These are phyloP conservation scores for Polygonum maritimum DNA, from an alignment of 148 eudicot species.

Conservation along the genomic window DNA sequence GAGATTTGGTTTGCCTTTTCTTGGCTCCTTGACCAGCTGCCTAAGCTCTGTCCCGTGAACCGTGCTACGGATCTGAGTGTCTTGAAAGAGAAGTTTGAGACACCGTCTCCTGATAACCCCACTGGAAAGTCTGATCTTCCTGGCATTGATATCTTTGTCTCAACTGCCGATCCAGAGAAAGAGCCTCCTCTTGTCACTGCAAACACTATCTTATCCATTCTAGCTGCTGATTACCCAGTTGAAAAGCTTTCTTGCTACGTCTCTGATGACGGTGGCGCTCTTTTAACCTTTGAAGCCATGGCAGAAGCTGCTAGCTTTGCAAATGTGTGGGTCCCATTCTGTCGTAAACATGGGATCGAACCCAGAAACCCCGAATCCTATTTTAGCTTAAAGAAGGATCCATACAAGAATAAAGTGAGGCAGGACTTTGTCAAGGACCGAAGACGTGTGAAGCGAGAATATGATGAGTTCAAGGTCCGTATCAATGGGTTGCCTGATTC, in stretches of 20 bases:
- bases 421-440: conserved; percentile 84
- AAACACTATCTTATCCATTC: conserved; percentile 79
- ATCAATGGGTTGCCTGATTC: conserved; percentile 85
- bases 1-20: conserved; percentile 96
- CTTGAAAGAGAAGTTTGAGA: conserved; percentile 80
- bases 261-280: conserved; percentile 95
- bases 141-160: conserved; percentile 78
- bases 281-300: conserved; percentile 94
- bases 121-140: conserved; percentile 94
- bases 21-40: conserved; percentile 89
- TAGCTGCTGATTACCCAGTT: conserved; percentile 85
- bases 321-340: conserved; percentile 79
- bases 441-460: conserved; percentile 82
- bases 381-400: conserved; percentile 73
- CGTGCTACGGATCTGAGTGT: conserved; percentile 89
- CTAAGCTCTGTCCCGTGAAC: conserved; percentile 81
- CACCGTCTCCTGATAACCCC: conserved; percentile 56
- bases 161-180: conserved; percentile 96
- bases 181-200: conserved; percentile 96
- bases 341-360: conserved; percentile 83
- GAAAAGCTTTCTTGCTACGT: conserved; percentile 93
- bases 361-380: conserved; percentile 90
- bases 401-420: conserved; percentile 69
- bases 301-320: conserved; percentile 98
- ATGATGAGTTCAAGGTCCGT: conserved; percentile 90